A percentile compares a stretch with the other conserved stretches of the same genome.
Evolutionary conservation across 345 rosid species (phyloP).

Genomic region (Camelina hispida): DNA sequence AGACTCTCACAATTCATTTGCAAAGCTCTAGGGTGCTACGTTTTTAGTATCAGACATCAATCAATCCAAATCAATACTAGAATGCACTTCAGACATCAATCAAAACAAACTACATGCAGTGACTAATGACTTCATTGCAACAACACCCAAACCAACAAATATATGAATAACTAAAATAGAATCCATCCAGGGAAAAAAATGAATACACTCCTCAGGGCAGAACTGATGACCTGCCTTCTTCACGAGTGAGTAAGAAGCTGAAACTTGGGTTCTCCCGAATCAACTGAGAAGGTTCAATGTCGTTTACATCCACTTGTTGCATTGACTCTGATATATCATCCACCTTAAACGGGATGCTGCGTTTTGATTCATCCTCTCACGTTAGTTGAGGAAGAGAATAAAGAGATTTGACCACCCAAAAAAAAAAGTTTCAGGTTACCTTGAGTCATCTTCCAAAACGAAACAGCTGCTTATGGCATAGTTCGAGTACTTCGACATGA

Average conservation of each 20-base stretch:
- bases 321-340: conserved; percentile 95
- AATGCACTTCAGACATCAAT: not conserved
- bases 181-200: not conserved
- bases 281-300: conserved; percentile 76
- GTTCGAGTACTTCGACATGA: too few relatives aligned
- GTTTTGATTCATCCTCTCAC: too few relatives aligned
- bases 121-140: too few relatives aligned
- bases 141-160: not conserved
- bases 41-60: not conserved
- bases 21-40: not conserved
- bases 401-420: too few relatives aligned
- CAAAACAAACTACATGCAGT: not conserved
- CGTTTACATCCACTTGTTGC: conserved; percentile 80
- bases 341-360: too few relatives aligned
- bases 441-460: too few relatives aligned
- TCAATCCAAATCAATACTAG: too few relatives aligned
- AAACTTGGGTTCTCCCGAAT: conserved; percentile 91
- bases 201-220: not conserved
- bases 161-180: not conserved
- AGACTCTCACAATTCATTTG: not conserved
- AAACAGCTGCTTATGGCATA: too few relatives aligned
- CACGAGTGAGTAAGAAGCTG: conserved; percentile 81
- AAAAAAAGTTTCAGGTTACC: too few relatives aligned
- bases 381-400: too few relatives aligned
- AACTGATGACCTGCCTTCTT: conserved; percentile 46